Percentiles rank a stretch among this genome's conserved stretches.
Evolutionary conservation across 257 asterid species (phyloP).

Genomic region (Galeopsis tetrahit): DNA sequence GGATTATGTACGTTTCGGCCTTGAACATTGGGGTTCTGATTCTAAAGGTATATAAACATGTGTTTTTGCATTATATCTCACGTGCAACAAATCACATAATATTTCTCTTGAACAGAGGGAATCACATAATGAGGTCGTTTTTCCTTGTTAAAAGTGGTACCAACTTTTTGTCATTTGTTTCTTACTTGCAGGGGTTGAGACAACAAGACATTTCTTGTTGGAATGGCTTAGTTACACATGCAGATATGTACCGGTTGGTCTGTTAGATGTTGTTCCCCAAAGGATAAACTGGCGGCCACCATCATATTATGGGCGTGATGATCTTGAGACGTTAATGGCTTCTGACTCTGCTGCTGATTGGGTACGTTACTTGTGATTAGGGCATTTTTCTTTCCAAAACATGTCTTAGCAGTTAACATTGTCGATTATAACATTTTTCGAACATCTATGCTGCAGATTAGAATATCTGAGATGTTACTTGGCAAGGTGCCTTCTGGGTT

Average conservation of each 20-base stretch:
- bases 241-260: slow-evolving; percentile 92
- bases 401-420: neutral
- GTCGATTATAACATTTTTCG: neutral
- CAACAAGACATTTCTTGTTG: slow-evolving; percentile 88
- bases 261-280: slow-evolving; percentile 80
- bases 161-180: slow-evolving; percentile 23
- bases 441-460: slow-evolving; percentile 53
- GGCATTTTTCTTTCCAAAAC: neutral
- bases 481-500: slow-evolving; percentile 93
- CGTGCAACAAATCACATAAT: no score
- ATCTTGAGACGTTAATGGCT: slow-evolving; percentile 93
- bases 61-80: neutral
- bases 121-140: neutral
- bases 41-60: slow-evolving; percentile 64
- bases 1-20: slow-evolving; percentile 84
- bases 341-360: slow-evolving; percentile 99
- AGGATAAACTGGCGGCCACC: slow-evolving; percentile 91
- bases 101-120: no score
- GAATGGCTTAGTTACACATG: slow-evolving; percentile 90
- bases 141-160: neutral
- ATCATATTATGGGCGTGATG: slow-evolving; percentile 83
- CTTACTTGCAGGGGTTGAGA: slow-evolving; percentile 78
- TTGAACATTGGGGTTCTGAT: slow-evolving; percentile 99
- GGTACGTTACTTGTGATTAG: slow-evolving; percentile 46
- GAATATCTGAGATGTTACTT: slow-evolving; percentile 89